Percentiles rank a stretch among this genome's conserved stretches.
phyloP scores from a whole-genome alignment of 345 rosid genomes.

The Ceriops decandra region DNA sequence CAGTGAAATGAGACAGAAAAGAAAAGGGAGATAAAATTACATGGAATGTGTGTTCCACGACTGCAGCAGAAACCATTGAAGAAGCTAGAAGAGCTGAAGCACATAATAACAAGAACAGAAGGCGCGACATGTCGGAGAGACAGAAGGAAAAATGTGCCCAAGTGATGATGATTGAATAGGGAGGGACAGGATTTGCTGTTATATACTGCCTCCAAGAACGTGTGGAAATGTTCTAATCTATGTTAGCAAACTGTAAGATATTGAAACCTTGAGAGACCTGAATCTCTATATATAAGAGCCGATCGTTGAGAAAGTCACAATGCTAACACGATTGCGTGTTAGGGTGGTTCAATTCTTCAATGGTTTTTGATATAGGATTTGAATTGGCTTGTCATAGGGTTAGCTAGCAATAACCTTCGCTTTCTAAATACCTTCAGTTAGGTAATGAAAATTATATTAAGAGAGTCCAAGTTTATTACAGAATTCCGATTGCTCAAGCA shows the following conservation, averaged over 20 bases:
- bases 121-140: conserved; percentile 33
- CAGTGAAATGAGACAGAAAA: background rate
- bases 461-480: background rate
- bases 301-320: conserved; percentile 6
- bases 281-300: background rate
- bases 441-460: conserved; percentile 17
- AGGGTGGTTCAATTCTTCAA: background rate
- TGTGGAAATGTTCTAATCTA: too few species aligned
- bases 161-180: too few species aligned
- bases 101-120: conserved; percentile 31
- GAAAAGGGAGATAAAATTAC: conserved; percentile 33
- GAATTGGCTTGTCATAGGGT: background rate
- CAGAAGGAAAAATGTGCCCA: background rate
- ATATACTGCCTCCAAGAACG: too few species aligned
- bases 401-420: conserved; percentile 18
- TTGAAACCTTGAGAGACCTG: too few species aligned
- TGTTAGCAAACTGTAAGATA: too few species aligned
- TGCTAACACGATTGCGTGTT: conserved; percentile 20
- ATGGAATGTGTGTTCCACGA: conserved; percentile 65
- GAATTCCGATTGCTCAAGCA: conserved; percentile 14
- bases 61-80: conserved; percentile 53
- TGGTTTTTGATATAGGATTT: background rate
- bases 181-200: too few species aligned
- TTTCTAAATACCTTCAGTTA: conserved; percentile 24
- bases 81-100: conserved; percentile 38